Evolutionary conservation across 441 rosid species (phyloP).

Genomic region (Kokia cookei): DNA sequence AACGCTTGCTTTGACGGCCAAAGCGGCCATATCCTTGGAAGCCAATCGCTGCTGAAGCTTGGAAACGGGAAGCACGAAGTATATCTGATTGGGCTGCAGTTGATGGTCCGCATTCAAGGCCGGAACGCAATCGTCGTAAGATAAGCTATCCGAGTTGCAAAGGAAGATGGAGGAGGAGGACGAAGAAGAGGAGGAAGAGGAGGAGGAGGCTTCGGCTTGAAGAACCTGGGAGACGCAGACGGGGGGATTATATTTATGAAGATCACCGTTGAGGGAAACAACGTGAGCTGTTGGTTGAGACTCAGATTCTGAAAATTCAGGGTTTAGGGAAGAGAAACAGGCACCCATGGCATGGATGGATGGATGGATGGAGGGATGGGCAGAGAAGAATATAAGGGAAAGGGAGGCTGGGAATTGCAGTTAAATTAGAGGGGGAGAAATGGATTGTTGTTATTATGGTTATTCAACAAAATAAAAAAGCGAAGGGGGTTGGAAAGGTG

Average conservation of each 20-base stretch:
- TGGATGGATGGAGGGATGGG: neutral
- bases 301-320: neutral
- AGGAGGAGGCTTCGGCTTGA: conserved; percentile 15
- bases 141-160: conserved; percentile 44
- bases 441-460: neutral
- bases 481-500: neutral
- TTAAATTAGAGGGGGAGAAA: neutral
- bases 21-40: conserved; percentile 56
- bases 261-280: conserved; percentile 40
- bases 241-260: conserved; percentile 36
- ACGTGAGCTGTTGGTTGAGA: conserved; percentile 32
- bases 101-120: conserved; percentile 22
- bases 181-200: conserved; percentile 11
- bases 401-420: neutral
- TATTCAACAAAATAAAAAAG: neutral
- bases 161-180: conserved; percentile 25
- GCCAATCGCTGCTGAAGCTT: conserved; percentile 34
- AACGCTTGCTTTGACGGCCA: conserved; percentile 57
- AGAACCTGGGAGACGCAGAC: conserved; percentile 37
- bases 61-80: conserved; percentile 47
- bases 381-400: too few species aligned
- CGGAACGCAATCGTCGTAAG: conserved; percentile 50
- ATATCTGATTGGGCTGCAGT: conserved; percentile 38
- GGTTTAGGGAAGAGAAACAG: conserved; percentile 20
- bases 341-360: conserved; percentile 24